Conservation (phyloP, 495 filamentous ascomycete genomes). For the Talaromyces liani region DNA sequence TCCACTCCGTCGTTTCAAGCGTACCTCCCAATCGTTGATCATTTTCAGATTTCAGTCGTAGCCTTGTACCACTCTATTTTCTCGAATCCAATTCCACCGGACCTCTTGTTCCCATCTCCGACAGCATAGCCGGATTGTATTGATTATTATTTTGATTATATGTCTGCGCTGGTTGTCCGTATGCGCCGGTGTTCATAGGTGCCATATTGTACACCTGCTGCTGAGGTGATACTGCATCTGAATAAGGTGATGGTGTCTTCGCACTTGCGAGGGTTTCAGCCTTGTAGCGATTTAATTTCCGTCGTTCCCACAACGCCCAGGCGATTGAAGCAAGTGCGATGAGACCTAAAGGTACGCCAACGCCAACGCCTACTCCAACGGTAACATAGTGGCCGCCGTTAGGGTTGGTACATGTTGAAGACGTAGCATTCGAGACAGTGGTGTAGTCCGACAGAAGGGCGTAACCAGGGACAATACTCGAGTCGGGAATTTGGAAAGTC, state of each 20-base stretch:
- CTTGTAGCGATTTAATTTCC: conserved; percentile 4
- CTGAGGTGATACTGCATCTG: not conserved
- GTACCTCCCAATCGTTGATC: not conserved
- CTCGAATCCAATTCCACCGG: conserved; percentile 2
- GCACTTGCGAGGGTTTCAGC: not conserved
- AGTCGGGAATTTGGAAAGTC: conserved; percentile 16
- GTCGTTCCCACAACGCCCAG: conserved; percentile 21
- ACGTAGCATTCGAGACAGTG: conserved; percentile 10
- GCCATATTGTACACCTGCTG: not conserved
- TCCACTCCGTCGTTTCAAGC: not conserved
- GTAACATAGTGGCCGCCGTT: conserved; percentile 11
- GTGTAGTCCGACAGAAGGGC: conserved; percentile 14
- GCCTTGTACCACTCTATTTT: not conserved
- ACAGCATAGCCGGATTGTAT: not conserved
- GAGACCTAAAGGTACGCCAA: conserved; percentile 20
- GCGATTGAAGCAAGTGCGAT: conserved; percentile 24
- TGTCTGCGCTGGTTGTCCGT: not conserved
- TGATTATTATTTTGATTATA: not conserved
- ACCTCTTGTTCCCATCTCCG: not conserved
- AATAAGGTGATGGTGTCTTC: not conserved
- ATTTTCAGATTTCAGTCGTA: not conserved
- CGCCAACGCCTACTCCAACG: conserved; percentile 13
- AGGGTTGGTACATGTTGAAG: not conserved
- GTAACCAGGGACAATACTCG: conserved; percentile 13
- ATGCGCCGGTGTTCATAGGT: not conserved